A percentile compares a stretch with the other conserved stretches of the same genome.
phyloP scores from a whole-genome alignment of 257 asterid genomes.

The Dorcoceras hygrometricum region DNA sequence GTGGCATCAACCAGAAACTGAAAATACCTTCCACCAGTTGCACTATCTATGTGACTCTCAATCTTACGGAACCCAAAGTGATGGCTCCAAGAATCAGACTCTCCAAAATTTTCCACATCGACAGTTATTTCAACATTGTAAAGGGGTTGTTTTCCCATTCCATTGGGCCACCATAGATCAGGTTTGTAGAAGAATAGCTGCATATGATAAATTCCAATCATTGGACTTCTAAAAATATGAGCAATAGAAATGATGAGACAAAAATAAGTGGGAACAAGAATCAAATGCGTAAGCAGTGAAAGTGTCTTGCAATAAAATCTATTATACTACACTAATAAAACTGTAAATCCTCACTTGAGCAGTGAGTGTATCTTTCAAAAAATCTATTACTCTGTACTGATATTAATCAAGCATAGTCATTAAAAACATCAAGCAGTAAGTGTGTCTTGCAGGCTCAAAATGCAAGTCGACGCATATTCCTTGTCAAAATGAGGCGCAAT shows the following conservation, averaged over 20 bases:
- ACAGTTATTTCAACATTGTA: constrained; percentile 77
- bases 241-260: neutral
- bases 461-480: too few relatives aligned
- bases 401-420: too few relatives aligned
- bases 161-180: constrained; percentile 97
- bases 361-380: neutral
- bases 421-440: too few relatives aligned
- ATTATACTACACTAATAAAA: neutral
- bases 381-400: neutral
- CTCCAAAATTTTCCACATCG: constrained; percentile 68
- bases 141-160: constrained; percentile 91
- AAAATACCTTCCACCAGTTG: constrained; percentile 91
- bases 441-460: too few relatives aligned
- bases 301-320: neutral
- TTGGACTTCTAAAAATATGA: constrained; percentile 1
- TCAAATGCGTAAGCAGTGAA: neutral
- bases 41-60: constrained; percentile 64
- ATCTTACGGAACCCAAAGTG: constrained; percentile 92
- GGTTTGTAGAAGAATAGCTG: constrained; percentile 93
- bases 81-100: constrained; percentile 85
- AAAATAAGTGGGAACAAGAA: neutral
- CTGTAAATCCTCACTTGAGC: neutral
- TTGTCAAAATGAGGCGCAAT: too few relatives aligned
- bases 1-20: constrained; percentile 10
- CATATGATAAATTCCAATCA: constrained; percentile 22